phyloP scores from a whole-genome alignment of 1,139 yeast species.

The Barnettozyma hawaiiensis region DNA sequence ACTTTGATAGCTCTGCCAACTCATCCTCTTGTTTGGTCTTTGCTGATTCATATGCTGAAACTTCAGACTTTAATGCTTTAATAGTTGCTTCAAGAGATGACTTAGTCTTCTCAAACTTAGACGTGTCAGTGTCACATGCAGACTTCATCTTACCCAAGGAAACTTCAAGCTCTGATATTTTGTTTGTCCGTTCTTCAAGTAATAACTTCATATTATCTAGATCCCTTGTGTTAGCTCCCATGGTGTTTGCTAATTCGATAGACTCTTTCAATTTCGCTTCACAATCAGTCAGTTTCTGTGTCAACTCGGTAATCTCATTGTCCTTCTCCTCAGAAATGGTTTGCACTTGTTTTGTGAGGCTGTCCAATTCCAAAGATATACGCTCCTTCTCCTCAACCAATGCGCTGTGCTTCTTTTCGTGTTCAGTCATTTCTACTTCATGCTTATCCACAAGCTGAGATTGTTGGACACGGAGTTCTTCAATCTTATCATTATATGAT shows the following conservation, averaged over 20 bases:
- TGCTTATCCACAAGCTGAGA: conserved; percentile 28
- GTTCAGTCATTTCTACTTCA: neutral
- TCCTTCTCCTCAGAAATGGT: conserved; percentile 1
- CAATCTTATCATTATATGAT: conserved; percentile 26
- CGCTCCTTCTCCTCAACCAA: neutral
- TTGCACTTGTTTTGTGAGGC: neutral
- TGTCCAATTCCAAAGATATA: neutral
- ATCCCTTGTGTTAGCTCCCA: neutral
- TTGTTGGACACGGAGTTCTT: conserved; percentile 31
- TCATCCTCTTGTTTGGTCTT: conserved; percentile 24
- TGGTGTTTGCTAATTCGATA: neutral
- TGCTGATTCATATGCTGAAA: conserved; percentile 28
- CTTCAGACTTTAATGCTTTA: conserved; percentile 36
- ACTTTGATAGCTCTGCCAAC: conserved; percentile 30
- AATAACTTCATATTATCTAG: neutral
- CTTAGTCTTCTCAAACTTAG: conserved; percentile 25
- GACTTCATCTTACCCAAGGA: conserved; percentile 11
- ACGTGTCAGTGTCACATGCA: conserved; percentile 10
- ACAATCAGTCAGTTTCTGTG: conserved; percentile 1
- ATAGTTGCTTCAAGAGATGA: conserved; percentile 29
- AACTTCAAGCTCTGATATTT: conserved; percentile 2
- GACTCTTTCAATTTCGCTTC: neutral
- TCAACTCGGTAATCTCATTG: conserved; percentile 8
- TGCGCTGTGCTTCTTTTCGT: neutral
- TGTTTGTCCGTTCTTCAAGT: conserved; percentile 1